Base-by-base conservation (phyloP, 2,329 filamentous ascomycete species). In the Graphilbum fragrans region DNA sequence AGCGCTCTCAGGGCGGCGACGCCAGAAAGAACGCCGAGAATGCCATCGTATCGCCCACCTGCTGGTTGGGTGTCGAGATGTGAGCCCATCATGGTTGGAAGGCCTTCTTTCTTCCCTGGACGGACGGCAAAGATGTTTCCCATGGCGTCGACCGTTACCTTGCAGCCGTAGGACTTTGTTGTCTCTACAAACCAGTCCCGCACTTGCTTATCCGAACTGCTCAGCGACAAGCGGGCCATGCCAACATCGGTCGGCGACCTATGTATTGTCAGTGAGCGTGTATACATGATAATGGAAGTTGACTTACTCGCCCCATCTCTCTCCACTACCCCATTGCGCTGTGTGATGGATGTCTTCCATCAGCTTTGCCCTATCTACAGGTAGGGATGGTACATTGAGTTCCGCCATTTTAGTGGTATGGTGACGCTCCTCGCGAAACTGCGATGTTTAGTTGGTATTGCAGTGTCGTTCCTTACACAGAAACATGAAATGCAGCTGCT, bases 61-160 rank as follows among this genome's bases (percentile, higher is more conserved):
- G 60, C 61, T 2, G 74, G 72, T 48, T 80, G 76, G 0, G 75
- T 80, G 50, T 82, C 77, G 3, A 82, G 55, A 55, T 87, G 82
- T 8, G 76, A 82, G 2, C 82, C 82, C 35, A 77, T 80, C 46
- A 77, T 82, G 72, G 66, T 2, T 72, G 72, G 21, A 17, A 73
- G 65, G 7, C 32, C 32, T 5, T 69, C 16, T 5, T 16, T 10
- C 55, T 82, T 88, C 1, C 84, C 83, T 3, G 77, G 72, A 3
- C 80, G 70, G 3, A 85, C 66, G 1, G 84, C 82, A 55, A 90
- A 92, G 45, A 82, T 82, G 50, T 90, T 92, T 17, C 84, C 84
- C 74, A 90, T 86, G 20, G 74, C 65, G 55, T 92, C 85, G 1
- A 86, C 59, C 0, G 70, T 78, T 8, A 83, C 67, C 4, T 68